Base-by-base conservation (phyloP, 306 rosid species). In the Sindora glabra region DNA sequence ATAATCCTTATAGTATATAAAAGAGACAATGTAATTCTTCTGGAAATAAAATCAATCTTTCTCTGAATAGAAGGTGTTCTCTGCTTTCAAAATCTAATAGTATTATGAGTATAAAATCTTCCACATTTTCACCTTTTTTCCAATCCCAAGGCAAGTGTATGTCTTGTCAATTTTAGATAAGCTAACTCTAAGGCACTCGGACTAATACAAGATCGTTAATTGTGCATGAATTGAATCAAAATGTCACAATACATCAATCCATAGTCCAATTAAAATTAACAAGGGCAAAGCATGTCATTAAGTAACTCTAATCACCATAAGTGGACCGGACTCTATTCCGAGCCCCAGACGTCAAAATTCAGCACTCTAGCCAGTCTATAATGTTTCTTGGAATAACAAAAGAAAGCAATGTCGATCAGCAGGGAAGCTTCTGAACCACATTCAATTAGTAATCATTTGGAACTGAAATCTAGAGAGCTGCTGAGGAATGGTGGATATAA, bases 391-490 rank as follows among this genome's bases (percentile, higher is more conserved):
- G 39, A 41, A 45, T 42, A 51, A 30, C 25, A 51, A 63, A 71
- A 14, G 34, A 23, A 45, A 38, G 48, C 56, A 56, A 34, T 12
- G 49, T 27, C 17, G 15, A 30, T 61, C 37, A 27, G 49, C 60
- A 27, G 32, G 47, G 21, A 24, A 38, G 53, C 59, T 73, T 29
- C 62, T 26, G 30, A 26, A 26, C 30, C 34, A 27, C 47, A 33
- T 49, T 85, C 80, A 86, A 56, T 82, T 79, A 39, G 94, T 75
- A 79, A 94, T 94, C 99, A 94, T 94, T 78, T 89, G 89, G 79
- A 94, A 94, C 79, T 94, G 94, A 74, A 94, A 94, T 83, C 99
- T 80, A 56, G 99, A 94, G 36, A 94, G 91, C 77, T 89, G 99
- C 71, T 89, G 97, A 9, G 99, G 99, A 62, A 94, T 94, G 67